These are phyloP conservation scores for Phytophthora agathidicida DNA, from an alignment of 352 stramenopile species.

Conservation along the genomic window DNA sequence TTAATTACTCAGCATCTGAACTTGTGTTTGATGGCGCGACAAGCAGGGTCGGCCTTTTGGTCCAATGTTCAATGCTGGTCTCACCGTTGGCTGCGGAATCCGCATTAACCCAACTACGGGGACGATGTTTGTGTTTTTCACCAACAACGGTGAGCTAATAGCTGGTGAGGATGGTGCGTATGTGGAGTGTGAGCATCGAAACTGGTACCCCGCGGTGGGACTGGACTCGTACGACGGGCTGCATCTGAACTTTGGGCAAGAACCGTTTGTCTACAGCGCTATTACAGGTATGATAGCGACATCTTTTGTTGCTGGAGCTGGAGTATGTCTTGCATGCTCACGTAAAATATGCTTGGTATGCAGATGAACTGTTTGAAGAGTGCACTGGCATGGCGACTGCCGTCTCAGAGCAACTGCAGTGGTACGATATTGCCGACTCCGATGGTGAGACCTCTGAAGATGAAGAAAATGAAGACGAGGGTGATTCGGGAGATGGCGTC, in stretches of 20 bases:
- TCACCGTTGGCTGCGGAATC: constrained; percentile 48
- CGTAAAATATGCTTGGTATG: neutral
- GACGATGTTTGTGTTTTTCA: constrained; percentile 68
- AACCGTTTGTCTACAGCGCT: constrained; percentile 56
- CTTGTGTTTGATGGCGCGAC: neutral
- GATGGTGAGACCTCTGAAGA: constrained; percentile 36
- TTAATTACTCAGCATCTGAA: neutral
- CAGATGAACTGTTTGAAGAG: constrained; percentile 36
- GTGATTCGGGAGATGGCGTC: constrained; percentile 10
- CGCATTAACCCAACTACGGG: constrained; percentile 16
- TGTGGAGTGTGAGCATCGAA: constrained; percentile 53
- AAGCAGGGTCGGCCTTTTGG: constrained; percentile 43
- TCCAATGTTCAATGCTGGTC: constrained; percentile 29
- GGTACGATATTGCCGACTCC: constrained; percentile 61
- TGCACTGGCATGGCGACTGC: constrained; percentile 29
- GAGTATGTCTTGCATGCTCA: neutral
- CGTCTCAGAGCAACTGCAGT: constrained; percentile 50
- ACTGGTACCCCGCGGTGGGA: constrained; percentile 84
- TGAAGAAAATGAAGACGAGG: constrained; percentile 20
- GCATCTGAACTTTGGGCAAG: constrained; percentile 87
- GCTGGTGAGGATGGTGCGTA: constrained; percentile 34
- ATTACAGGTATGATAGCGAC: constrained; percentile 23
- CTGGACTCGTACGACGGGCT: constrained; percentile 83
- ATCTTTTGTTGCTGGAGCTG: neutral
- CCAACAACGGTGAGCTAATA: constrained; percentile 69